Evolutionary conservation across 495 filamentous ascomycete species (phyloP).

Genomic region (Friedmanniomyces endolithicus): DNA sequence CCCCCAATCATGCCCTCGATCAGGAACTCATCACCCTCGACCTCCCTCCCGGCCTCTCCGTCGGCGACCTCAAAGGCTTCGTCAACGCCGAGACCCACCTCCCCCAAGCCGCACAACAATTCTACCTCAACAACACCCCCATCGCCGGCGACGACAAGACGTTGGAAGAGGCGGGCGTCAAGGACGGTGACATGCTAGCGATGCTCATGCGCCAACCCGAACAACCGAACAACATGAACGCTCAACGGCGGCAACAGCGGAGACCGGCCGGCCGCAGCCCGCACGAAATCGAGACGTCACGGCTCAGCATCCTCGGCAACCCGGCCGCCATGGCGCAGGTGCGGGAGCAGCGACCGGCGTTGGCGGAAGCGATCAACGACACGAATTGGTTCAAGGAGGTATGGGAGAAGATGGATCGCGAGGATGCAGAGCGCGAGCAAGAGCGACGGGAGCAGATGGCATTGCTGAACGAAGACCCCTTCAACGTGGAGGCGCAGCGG

Average conservation of each 20-base stretch:
- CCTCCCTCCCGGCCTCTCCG: conserved; percentile 68
- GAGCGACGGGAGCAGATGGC: conserved; percentile 70
- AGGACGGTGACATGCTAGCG: conserved; percentile 84
- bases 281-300: conserved; percentile 67
- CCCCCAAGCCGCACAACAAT: conserved; percentile 47
- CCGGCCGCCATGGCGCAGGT: conserved; percentile 58
- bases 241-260: conserved; percentile 22
- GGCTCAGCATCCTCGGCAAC: conserved; percentile 68
- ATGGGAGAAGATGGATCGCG: conserved; percentile 49
- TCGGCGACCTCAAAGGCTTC: conserved; percentile 74
- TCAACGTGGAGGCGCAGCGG: conserved; percentile 79
- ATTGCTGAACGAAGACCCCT: conserved; percentile 77
- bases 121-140: conserved; percentile 82
- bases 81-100: conserved; percentile 54
- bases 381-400: conserved; percentile 60
- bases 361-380: conserved; percentile 69
- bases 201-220: conserved; percentile 45
- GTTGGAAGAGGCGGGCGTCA: conserved; percentile 66
- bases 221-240: conserved; percentile 14
- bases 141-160: conserved; percentile 66
- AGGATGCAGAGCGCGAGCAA: conserved; percentile 54
- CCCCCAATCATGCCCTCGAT: conserved; percentile 51
- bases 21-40: conserved; percentile 75
- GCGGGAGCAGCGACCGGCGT: conserved; percentile 53
- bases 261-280: conserved; percentile 20